Percentiles rank a stretch among this genome's conserved stretches.
Conservation (phyloP, 2,329 filamentous ascomycete genomes). For the Apiospora hydei region DNA sequence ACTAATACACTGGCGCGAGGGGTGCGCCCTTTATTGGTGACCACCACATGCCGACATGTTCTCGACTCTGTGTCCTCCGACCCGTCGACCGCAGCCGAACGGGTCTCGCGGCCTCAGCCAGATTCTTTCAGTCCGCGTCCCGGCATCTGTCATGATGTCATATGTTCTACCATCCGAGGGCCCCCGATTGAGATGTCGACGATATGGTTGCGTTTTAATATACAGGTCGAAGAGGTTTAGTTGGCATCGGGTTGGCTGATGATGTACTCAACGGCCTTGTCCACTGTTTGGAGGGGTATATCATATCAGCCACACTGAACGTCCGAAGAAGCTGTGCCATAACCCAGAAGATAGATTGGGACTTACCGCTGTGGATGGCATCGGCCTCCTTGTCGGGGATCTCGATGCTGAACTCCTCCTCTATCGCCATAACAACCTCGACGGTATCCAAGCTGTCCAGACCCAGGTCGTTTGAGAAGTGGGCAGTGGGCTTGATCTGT, state of each 20-base stretch:
- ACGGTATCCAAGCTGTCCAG: constrained; percentile 98
- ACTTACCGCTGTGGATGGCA: constrained; percentile 89
- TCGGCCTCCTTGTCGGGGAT: constrained; percentile 98
- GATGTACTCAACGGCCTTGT: constrained; percentile 96
- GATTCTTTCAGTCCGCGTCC: not conserved
- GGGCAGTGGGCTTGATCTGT: constrained; percentile 82
- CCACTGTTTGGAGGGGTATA: constrained; percentile 62
- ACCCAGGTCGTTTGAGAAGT: constrained; percentile 97
- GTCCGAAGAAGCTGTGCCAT: not conserved
- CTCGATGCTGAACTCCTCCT: constrained; percentile 89
- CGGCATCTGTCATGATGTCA: constrained; percentile 16
- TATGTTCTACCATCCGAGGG: constrained; percentile 6
- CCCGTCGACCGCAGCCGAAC: constrained; percentile 1
- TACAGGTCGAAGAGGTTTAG: constrained; percentile 48
- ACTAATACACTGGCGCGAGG: constrained; percentile 40
- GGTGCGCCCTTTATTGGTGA: constrained; percentile 1
- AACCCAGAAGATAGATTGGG: not conserved
- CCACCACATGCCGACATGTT: constrained; percentile 1
- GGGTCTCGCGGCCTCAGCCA: not conserved
- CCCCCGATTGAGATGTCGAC: not conserved
- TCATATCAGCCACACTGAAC: constrained; percentile 26
- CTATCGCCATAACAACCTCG: constrained; percentile 99
- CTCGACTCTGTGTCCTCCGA: constrained; percentile 1
- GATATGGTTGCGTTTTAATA: constrained; percentile 33
- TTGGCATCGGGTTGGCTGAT: constrained; percentile 89